Conservation (phyloP, 164 flowering plant species). For the Stephania japonica region DNA sequence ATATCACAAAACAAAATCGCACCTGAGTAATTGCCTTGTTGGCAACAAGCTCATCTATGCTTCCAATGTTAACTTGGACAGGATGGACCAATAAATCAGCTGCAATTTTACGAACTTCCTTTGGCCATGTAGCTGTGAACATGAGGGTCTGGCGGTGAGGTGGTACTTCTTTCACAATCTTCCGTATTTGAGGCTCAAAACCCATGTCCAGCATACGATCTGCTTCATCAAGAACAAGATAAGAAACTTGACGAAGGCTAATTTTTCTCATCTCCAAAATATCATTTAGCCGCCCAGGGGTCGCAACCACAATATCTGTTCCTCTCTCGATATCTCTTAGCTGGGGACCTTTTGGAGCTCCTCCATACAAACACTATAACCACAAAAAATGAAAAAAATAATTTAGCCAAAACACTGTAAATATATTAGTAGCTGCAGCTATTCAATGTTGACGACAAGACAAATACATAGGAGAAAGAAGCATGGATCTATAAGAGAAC, state of each 20-base stretch:
- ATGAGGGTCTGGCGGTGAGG: conserved; percentile 83
- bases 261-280: conserved; percentile 73
- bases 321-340: conserved; percentile 73
- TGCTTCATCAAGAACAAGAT: conserved; percentile 89
- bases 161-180: conserved; percentile 84
- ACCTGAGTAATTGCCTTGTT: conserved; percentile 96
- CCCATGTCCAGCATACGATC: conserved; percentile 99
- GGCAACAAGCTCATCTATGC: conserved; percentile 84
- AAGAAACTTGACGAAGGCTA: conserved; percentile 71
- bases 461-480: not conserved
- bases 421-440: not conserved
- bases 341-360: conserved; percentile 90
- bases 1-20: not conserved
- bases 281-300: conserved; percentile 93
- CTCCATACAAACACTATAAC: conserved; percentile 76
- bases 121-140: conserved; percentile 98
- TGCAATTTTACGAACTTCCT: conserved; percentile 88
- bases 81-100: conserved; percentile 81
- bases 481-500: not conserved
- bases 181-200: conserved; percentile 91
- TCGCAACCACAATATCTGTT: conserved; percentile 82
- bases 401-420: not conserved
- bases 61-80: conserved; percentile 88
- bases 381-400: not conserved
- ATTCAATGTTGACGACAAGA: not conserved